These are phyloP conservation scores for Meyerozyma athensensis DNA, from an alignment of 1,139 yeast species.

Conservation along the genomic window DNA sequence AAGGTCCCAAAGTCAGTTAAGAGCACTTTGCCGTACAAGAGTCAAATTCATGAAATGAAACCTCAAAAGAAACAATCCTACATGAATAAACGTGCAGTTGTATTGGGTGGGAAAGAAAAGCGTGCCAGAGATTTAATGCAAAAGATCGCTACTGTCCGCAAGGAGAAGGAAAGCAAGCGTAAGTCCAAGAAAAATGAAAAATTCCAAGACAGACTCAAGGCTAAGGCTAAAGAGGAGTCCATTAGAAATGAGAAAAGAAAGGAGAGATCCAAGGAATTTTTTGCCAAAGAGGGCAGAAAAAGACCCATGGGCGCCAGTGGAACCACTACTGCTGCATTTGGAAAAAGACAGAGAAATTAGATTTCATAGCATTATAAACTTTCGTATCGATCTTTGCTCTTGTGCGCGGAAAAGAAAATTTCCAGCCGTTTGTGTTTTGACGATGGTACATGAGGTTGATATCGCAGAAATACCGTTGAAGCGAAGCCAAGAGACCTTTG, in stretches of 20 bases:
- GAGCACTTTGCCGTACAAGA: constrained; percentile 79
- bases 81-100: constrained; percentile 89
- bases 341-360: constrained; percentile 22
- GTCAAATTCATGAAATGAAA: constrained; percentile 83
- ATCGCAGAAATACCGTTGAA: constrained; percentile 37
- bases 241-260: constrained; percentile 68
- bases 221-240: constrained; percentile 69
- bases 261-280: constrained; percentile 83
- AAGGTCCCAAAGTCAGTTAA: constrained; percentile 79
- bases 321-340: constrained; percentile 31
- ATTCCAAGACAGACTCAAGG: constrained; percentile 70
- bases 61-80: constrained; percentile 84
- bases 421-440: background rate
- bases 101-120: constrained; percentile 87
- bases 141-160: constrained; percentile 77
- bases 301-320: constrained; percentile 46
- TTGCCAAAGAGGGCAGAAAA: constrained; percentile 69
- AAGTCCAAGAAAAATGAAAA: constrained; percentile 71
- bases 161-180: constrained; percentile 80
- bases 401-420: background rate
- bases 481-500: constrained; percentile 37
- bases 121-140: constrained; percentile 87
- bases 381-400: background rate
- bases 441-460: constrained; percentile 7
- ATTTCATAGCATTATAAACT: background rate